Base-by-base conservation (phyloP, 441 rosid genomes). In the Lepidium campestre region DNA sequence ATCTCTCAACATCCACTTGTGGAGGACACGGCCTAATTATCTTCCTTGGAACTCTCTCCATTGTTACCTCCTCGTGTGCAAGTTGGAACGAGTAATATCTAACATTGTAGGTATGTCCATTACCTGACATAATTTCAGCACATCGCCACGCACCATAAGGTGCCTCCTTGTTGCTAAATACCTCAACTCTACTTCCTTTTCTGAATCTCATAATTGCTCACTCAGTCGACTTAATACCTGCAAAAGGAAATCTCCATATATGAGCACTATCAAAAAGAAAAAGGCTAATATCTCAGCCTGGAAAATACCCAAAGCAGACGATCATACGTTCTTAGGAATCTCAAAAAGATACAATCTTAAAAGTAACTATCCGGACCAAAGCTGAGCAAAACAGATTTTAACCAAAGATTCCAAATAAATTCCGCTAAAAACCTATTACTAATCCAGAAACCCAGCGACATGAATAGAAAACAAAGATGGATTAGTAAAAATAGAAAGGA, bases 101-200 rank as follows among this genome's bases (percentile, higher is more conserved):
- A 11, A 86, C 85, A 49, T 59, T 65, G 76, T 80, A 89, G 57
- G 79, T 82, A 48, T 66, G 88, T 13, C 85, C 88, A 72, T 82
- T 82, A 37, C 89, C 84, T 10, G 86, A 81, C 6, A 79, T 45
- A 66, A 89, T 82, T 74, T 76, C 86, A 2, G 86, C 91, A 35
- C 76, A 71, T n/a, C 76, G 72, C 91, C 89, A 89, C 0, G 75
- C 83, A 45, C 88, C 90, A 19, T 74, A 75, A 41, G 81, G 77
- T 13, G 61, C 75, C 48, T 74, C 84, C 10, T 78, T 77, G 71
- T 50, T 80, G 75, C 73, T 79, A 36, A 82, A 80, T 2, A 87
- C 87, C 84, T 89, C 96, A 53, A 89, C 88, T 74, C 69, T 80
- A 63, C 79, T 74, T 50, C 96, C 91, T 73, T 81, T 82, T 74